Evolutionary conservation across 306 rosid genomes (phyloP), one percentile per base, ranked within the genome.

Genomic region (Quercus alba): DNA sequence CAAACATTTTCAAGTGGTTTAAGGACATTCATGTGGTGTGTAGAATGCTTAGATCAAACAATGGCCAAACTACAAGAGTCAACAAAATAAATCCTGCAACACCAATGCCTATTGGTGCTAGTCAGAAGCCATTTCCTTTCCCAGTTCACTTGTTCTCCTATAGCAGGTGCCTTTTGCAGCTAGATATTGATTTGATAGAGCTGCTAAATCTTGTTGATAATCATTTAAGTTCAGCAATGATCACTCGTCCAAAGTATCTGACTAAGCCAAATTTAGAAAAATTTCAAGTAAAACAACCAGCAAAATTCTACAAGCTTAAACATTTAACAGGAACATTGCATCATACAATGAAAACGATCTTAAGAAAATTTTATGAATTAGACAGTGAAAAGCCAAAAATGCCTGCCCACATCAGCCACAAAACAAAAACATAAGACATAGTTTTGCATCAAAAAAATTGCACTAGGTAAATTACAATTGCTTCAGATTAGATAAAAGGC

Each of bases 1-100:
- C 91, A 88, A 54, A 95, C 86, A 80, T 80, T 80, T 33, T 89
- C 86, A 68, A 87, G 75, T 17, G 86, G 78, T 74, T 89, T 70
- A 35, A 46, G 54, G 54, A 49, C 72, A 55, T 64, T 83, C 86
- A n/a, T 44, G 1, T 25, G n/a, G 17, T 10, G 19, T 7, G 14
- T 23, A 49, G 38, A 31, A 49, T 4, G 49, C 10, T 3, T 31
- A 66, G 23, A 31, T 30, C 41, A 63, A 63, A 30, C 20, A 61
- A 61, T 13, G 20, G 44, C 26, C 71, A 58, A 12, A 31, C 44
- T 4, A n/a, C 6, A 17, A 78, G 49, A 31, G 35, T 28, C 12
- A 62, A 11, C 77, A 72, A 20, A 4, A 25, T 46, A 26, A 61
- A 72, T 63, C 56, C 57, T 25, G 12, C 31, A 9, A 57, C 12